Evolutionary conservation across 768 basidiomycete genomes (phyloP).

Genomic region (Boletus rubescentipes): DNA sequence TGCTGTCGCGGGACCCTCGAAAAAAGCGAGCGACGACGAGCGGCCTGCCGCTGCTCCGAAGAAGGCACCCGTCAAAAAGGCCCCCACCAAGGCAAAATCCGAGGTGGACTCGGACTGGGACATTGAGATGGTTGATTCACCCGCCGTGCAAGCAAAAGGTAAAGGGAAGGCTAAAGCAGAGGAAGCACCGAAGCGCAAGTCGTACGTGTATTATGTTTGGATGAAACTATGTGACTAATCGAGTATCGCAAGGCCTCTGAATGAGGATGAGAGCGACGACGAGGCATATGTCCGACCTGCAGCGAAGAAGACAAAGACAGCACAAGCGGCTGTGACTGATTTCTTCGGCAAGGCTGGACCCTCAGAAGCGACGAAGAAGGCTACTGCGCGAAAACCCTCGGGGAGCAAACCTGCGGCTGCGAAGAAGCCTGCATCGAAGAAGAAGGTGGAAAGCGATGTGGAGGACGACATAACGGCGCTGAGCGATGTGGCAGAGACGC

Average conservation of each 20-base stretch:
- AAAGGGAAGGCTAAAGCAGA: conserved; percentile 46
- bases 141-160: conserved; percentile 32
- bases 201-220: conserved; percentile 38
- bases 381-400: conserved; percentile 50
- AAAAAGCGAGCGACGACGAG: conserved; percentile 45
- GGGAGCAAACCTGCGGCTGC: conserved; percentile 57
- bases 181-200: conserved; percentile 61
- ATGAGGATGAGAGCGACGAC: conserved; percentile 42
- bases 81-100: conserved; percentile 33
- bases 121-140: conserved; percentile 28
- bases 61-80: conserved; percentile 34
- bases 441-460: conserved; percentile 40
- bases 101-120: conserved; percentile 45
- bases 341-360: conserved; percentile 54
- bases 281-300: conserved; percentile 45
- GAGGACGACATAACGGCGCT: conserved; percentile 37
- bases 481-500: conserved; percentile 44
- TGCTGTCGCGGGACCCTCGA: conserved; percentile 40
- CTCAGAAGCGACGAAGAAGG: conserved; percentile 39
- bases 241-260: conserved; percentile 28
- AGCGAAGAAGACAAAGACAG: conserved; percentile 50
- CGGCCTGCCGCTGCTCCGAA: conserved; percentile 28
- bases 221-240: conserved; percentile 13
- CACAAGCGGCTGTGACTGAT: conserved; percentile 50
- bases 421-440: conserved; percentile 49